These are phyloP conservation scores for Telopea speciosissima DNA, from an alignment of 177 flowering plant genomes.

Conservation along the genomic window DNA sequence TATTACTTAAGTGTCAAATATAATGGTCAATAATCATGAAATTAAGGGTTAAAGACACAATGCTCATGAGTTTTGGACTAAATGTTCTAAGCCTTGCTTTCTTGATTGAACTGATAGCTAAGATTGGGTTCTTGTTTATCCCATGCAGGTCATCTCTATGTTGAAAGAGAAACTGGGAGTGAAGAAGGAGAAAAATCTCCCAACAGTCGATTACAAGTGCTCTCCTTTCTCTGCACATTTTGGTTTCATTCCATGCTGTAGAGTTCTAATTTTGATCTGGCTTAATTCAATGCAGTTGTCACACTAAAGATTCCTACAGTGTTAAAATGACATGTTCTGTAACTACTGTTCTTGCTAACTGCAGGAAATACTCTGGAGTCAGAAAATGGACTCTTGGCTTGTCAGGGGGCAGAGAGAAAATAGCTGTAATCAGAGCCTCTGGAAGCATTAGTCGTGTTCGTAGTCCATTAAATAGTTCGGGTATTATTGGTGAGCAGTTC, in stretches of 20 bases:
- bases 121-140: no score
- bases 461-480: conserved; percentile 47
- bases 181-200: conserved; percentile 38
- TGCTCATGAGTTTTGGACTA: not conserved
- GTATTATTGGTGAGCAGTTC: conserved; percentile 47
- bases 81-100: not conserved
- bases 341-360: not conserved
- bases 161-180: conserved; percentile 49
- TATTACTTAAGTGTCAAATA: no score
- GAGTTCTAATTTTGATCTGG: no score
- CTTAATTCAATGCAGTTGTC: not conserved
- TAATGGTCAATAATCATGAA: no score
- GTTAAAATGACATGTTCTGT: not conserved
- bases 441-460: conserved; percentile 59
- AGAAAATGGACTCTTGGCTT: conserved; percentile 62
- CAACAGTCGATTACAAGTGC: conserved; percentile 22
- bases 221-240: not conserved
- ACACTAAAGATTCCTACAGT: not conserved
- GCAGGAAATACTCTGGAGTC: conserved; percentile 40
- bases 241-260: not conserved
- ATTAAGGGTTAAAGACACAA: no score
- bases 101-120: no score
- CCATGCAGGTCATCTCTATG: conserved; percentile 23
- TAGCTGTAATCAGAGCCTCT: conserved; percentile 64
- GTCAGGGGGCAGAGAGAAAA: conserved; percentile 46